These are phyloP conservation scores for Firmiana major DNA, from an alignment of 345 rosid species.

Conservation along the genomic window DNA sequence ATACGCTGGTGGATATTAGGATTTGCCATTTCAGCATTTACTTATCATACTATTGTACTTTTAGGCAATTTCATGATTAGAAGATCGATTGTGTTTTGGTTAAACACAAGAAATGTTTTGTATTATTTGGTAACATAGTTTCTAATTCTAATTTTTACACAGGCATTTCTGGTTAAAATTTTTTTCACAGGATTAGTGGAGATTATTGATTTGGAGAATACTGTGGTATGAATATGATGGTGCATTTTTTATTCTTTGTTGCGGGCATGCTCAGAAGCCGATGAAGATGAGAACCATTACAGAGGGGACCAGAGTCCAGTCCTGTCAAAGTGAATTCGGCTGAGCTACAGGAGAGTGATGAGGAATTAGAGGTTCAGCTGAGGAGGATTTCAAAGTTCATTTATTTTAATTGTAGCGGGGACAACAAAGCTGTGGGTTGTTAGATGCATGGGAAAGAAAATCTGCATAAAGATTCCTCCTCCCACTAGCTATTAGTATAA, in stretches of 20 bases:
- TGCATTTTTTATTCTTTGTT: background rate
- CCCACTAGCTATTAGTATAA: background rate
- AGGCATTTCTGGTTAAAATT: conserved; percentile 98
- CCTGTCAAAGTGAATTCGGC: conserved; percentile 43
- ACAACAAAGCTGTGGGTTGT: too few relatives aligned
- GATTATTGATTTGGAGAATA: background rate
- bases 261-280: conserved; percentile 77
- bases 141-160: conserved; percentile 23
- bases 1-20: conserved; percentile 13
- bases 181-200: background rate
- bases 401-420: background rate
- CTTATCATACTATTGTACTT: background rate
- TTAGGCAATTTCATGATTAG: background rate
- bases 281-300: conserved; percentile 57
- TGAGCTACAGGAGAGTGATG: conserved; percentile 45
- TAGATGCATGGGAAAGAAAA: too few relatives aligned
- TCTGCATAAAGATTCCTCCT: too few relatives aligned
- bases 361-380: conserved; percentile 28
- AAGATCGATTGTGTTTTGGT: background rate
- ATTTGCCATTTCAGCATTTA: background rate
- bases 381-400: background rate
- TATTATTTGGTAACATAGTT: conserved; percentile 1
- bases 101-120: background rate
- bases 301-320: conserved; percentile 40
- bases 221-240: background rate